These are phyloP conservation scores for Scutellaria galericulata DNA, from an alignment of 257 asterid species.

Conservation along the genomic window DNA sequence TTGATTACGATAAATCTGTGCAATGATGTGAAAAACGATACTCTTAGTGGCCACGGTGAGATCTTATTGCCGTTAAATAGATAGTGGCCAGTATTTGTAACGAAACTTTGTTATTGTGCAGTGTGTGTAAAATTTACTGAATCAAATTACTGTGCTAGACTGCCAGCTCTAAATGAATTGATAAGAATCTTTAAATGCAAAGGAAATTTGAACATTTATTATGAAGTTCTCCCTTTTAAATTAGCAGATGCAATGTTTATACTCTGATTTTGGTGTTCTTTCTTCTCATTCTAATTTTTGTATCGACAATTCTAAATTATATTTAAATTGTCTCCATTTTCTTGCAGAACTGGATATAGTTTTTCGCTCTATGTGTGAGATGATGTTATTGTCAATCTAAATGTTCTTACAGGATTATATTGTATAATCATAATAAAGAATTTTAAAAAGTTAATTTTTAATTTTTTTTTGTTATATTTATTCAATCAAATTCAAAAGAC, in stretches of 20 bases:
- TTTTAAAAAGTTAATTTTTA: too few species aligned
- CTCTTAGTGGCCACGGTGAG: slow-evolving; percentile 14
- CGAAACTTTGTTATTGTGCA: slow-evolving; percentile 13
- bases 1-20: slow-evolving; percentile 26
- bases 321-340: background rate
- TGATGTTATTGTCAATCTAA: too few species aligned
- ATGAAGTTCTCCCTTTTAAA: background rate
- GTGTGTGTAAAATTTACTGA: slow-evolving; percentile 13
- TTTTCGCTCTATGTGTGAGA: too few species aligned
- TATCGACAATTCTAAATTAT: background rate
- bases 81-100: slow-evolving; percentile 4
- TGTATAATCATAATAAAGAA: too few species aligned
- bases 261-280: background rate
- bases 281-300: slow-evolving; percentile 3
- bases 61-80: slow-evolving; percentile 21
- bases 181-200: background rate
- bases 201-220: background rate
- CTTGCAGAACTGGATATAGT: too few species aligned
- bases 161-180: background rate
- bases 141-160: background rate
- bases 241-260: background rate
- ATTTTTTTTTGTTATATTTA: too few species aligned
- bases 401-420: too few species aligned
- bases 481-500: too few species aligned
- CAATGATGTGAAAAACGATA: background rate